Evolutionary conservation across 2,329 filamentous ascomycete species (phyloP).

Genomic region (Penicillium fuscoglaucum): DNA sequence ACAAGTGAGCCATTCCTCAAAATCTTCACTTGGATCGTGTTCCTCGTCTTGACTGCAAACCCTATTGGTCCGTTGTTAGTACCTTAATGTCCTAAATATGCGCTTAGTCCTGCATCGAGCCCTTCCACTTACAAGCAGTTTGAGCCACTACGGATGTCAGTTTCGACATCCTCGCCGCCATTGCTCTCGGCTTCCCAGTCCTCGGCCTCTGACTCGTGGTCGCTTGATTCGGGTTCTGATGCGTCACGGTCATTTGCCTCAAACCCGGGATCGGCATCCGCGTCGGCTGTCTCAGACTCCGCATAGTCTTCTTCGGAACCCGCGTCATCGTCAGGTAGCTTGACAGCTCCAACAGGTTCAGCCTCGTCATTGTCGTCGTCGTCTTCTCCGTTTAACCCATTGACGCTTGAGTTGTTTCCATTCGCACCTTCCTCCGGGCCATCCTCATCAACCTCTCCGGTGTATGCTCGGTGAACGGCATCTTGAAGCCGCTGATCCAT

Average conservation of each 20-base stretch:
- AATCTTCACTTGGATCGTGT: constrained; percentile 77
- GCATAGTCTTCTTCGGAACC: constrained; percentile 42
- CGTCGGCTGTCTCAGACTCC: constrained; percentile 43
- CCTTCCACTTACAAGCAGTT: constrained; percentile 60
- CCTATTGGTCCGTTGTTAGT: constrained; percentile 49
- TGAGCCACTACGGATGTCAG: constrained; percentile 53
- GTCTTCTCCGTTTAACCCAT: constrained; percentile 35
- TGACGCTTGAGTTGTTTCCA: constrained; percentile 32
- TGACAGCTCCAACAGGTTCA: constrained; percentile 42
- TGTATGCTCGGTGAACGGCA: constrained; percentile 40
- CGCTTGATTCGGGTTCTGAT: constrained; percentile 44
- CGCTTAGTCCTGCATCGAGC: background rate
- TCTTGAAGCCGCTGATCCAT: constrained; percentile 43
- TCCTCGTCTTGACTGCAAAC: constrained; percentile 84
- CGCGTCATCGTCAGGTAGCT: constrained; percentile 32
- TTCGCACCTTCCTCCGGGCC: constrained; percentile 32
- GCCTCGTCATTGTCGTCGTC: constrained; percentile 48
- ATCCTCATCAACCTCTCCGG: constrained; percentile 33
- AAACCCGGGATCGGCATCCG: constrained; percentile 46
- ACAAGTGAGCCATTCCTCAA: constrained; percentile 76
- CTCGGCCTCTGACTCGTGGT: constrained; percentile 60
- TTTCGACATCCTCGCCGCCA: constrained; percentile 46
- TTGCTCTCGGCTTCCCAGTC: constrained; percentile 53
- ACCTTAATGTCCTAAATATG: background rate
- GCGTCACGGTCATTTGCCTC: constrained; percentile 43